Base-by-base conservation (phyloP, 2,329 filamentous ascomycete genomes). In the Hypocrella siamensis region DNA sequence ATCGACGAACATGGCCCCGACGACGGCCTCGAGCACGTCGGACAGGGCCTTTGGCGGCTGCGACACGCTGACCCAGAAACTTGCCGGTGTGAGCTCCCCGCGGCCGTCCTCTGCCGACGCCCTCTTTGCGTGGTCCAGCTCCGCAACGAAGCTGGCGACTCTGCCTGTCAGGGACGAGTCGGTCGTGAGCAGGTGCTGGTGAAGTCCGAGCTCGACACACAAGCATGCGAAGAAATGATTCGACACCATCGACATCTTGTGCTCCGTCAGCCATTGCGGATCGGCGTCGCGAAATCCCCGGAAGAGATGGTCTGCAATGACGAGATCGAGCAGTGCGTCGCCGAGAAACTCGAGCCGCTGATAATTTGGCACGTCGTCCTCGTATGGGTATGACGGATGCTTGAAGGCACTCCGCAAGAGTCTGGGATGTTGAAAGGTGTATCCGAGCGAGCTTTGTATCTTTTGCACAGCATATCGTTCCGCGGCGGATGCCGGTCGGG, bases 231-330 rank as follows among this genome's bases (percentile, higher is more conserved):
- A 66, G 47, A 96, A 98, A 38, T 86, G 85, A 57, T 98, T 98
- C 32, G 83, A 90, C 0, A 90, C 86, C 82, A 98, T 94, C n/a
- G 86, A 84, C 76, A 92, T 94, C 58, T 96, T 96, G 64, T 96
- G 88, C 54, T 96, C 90, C 0, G 90, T 96, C 36, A 98, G 64
- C 88, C 88, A 96, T 50, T 96, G 86, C 0, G 90, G 88, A 46
- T 93, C 85, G 35, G 79, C 81, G 31, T 71, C 61, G 0, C 85
- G 84, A 43, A 80, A 84, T 4, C 63, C 65, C 42, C 75, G 67
- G 56, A 84, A 96, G 4, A 98, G 65, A 43, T 82, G 75, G 43
- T 86, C 79, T 33, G 96, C 77, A 44, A 79, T 83, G 9, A 67
- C 79, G 72, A 88, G 80, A 48, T 94, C 86, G 2, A 93, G 72